phyloP scores from a whole-genome alignment of 495 filamentous ascomycete species.

The Lasiosphaeris hirsuta region DNA sequence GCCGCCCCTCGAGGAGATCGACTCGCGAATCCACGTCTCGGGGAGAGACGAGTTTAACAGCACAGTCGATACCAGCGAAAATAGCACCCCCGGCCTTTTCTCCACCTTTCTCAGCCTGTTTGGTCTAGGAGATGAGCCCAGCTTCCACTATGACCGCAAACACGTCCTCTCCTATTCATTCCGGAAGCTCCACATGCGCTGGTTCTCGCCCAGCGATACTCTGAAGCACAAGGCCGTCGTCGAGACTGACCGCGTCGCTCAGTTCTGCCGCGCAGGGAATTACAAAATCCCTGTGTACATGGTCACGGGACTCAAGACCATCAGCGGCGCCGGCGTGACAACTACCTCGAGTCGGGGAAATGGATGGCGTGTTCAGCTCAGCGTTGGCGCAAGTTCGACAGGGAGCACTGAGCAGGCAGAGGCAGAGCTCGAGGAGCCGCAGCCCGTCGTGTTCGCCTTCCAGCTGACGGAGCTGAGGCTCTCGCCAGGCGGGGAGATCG shows the following conservation, averaged over 20 bases:
- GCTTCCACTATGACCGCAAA: slow-evolving; percentile 15
- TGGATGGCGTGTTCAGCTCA: slow-evolving; percentile 8
- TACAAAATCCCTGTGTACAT: slow-evolving; percentile 13
- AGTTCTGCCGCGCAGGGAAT: neutral
- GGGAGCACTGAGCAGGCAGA: neutral
- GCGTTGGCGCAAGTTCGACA: neutral
- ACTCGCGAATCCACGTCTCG: neutral
- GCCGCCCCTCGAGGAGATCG: neutral
- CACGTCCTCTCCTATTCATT: slow-evolving; percentile 15
- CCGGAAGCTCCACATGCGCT: neutral
- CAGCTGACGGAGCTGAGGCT: slow-evolving; percentile 8
- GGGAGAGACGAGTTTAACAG: slow-evolving; percentile 1
- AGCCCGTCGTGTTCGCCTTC: slow-evolving; percentile 6
- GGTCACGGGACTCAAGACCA: slow-evolving; percentile 15
- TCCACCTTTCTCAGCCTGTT: slow-evolving; percentile 11
- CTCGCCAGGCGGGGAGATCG: neutral
- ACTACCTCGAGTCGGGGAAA: neutral
- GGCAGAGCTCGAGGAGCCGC: neutral
- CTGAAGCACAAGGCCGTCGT: slow-evolving; percentile 1
- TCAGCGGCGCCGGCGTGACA: slow-evolving; percentile 14
- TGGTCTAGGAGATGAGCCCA: slow-evolving; percentile 16
- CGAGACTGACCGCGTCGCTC: slow-evolving; percentile 6
- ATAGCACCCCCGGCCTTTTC: slow-evolving; percentile 4
- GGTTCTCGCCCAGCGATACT: slow-evolving; percentile 1
- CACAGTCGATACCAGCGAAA: neutral